Evolutionary conservation across 345 rosid genomes (phyloP).

Genomic region (Eucalyptus urophylla): DNA sequence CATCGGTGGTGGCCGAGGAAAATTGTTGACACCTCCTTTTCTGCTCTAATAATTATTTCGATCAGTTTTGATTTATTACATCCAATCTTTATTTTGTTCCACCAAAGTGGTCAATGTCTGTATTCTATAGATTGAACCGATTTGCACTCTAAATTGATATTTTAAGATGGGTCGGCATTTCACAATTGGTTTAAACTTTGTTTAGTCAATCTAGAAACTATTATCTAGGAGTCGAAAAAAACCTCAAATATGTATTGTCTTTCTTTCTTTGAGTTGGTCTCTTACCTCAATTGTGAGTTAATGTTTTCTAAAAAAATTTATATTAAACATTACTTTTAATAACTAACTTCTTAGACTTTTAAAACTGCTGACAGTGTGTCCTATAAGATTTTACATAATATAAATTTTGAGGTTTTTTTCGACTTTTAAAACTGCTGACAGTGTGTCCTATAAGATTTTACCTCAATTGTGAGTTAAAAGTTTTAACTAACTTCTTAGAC

Average conservation of each 20-base stretch:
- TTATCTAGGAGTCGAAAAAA: neutral
- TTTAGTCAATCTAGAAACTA: neutral
- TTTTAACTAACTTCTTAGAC: neutral
- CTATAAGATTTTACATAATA: neutral
- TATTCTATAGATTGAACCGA: neutral
- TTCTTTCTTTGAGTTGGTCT: neutral
- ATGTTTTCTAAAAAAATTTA: neutral
- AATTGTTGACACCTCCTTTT: neutral
- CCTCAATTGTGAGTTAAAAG: no score
- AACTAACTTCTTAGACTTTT: neutral
- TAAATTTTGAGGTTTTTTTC: no score
- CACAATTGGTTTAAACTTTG: neutral
- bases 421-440: no score
- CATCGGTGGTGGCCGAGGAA: neutral
- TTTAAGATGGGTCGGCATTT: neutral
- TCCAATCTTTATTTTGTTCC: neutral
- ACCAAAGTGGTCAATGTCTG: neutral
- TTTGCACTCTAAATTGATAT: neutral
- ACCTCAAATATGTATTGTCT: neutral
- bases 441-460: no score
- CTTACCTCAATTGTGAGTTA: neutral
- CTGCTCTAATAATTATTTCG: neutral
- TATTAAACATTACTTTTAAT: neutral
- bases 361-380: neutral
- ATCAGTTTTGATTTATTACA: neutral